Percentiles rank a stretch among this genome's conserved stretches.
Evolutionary conservation across 2,329 filamentous ascomycete species (phyloP).

Genomic region (Zymoseptoria pseudotritici): DNA sequence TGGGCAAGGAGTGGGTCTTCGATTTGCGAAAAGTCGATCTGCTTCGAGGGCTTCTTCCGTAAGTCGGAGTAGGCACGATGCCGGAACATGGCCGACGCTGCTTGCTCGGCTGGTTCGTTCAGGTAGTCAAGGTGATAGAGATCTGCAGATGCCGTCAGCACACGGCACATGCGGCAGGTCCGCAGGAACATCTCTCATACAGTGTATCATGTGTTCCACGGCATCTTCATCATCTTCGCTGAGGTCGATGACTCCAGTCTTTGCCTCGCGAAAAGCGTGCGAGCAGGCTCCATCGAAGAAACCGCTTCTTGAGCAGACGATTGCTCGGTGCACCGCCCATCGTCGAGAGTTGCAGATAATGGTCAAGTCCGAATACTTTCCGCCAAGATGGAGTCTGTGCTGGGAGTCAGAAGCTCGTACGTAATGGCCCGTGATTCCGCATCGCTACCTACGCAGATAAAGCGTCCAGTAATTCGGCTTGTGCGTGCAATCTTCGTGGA

Average conservation of each 20-base stretch:
- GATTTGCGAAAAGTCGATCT: conserved; percentile 28
- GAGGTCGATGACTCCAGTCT: conserved; percentile 30
- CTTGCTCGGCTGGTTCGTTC: conserved; percentile 18
- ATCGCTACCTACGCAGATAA: conserved; percentile 39
- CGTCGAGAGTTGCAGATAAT: conserved; percentile 39
- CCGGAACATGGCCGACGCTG: conserved; percentile 25
- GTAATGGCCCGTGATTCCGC: conserved; percentile 1
- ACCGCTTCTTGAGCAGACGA: conserved; percentile 42
- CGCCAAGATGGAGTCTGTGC: conserved; percentile 29
- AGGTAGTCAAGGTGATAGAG: conserved; percentile 35
- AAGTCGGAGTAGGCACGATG: conserved; percentile 24
- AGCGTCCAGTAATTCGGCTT: conserved; percentile 39
- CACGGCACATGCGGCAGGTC: not conserved
- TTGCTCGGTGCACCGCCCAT: conserved; percentile 42
- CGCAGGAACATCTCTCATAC: conserved; percentile 17
- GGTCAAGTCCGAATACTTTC: conserved; percentile 43
- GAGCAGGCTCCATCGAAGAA: conserved; percentile 38
- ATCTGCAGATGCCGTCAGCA: conserved; percentile 16
- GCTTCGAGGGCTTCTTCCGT: conserved; percentile 22
- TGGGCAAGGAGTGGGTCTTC: conserved; percentile 31
- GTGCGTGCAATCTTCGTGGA: conserved; percentile 32
- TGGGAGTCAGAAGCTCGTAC: conserved; percentile 20
- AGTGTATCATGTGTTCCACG: conserved; percentile 35
- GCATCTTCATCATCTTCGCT: conserved; percentile 33
- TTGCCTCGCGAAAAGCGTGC: conserved; percentile 28